These are phyloP conservation scores for Lithospermum erythrorhizon DNA, from an alignment of 257 asterid species.

Conservation along the genomic window DNA sequence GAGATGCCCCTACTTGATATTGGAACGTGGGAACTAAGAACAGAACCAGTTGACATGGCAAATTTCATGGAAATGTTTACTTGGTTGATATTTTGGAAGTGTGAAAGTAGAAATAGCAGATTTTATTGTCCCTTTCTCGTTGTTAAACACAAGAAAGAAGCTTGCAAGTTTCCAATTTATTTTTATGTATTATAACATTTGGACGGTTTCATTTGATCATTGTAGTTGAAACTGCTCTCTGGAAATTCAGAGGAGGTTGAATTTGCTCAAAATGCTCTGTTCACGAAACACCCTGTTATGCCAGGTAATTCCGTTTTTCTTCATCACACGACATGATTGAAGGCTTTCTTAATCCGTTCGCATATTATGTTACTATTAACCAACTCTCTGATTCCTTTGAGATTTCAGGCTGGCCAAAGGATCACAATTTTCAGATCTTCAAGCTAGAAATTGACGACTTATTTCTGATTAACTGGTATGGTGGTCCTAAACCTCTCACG, in stretches of 20 bases:
- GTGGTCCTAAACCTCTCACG: slow-evolving; percentile 89
- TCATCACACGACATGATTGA: neutral
- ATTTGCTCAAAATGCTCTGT: slow-evolving; percentile 55
- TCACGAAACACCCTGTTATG: slow-evolving; percentile 79
- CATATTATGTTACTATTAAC: neutral
- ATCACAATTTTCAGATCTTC: slow-evolving; percentile 66
- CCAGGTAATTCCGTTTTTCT: slow-evolving; percentile 27
- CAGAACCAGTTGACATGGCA: neutral
- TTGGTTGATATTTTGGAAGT: neutral
- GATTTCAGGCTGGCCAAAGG: slow-evolving; percentile 73
- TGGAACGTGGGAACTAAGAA: neutral
- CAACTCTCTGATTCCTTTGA: neutral
- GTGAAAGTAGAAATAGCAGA: neutral
- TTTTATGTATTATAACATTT: neutral
- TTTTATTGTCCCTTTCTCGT: neutral
- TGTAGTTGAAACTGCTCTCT: slow-evolving; percentile 48
- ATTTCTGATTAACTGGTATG: slow-evolving; percentile 84
- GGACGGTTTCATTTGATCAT: slow-evolving; percentile 1
- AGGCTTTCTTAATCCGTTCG: neutral
- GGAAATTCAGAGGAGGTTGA: slow-evolving; percentile 46
- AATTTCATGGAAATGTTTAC: neutral
- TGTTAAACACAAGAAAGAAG: neutral
- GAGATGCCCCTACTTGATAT: neutral
- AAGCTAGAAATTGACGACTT: slow-evolving; percentile 57
- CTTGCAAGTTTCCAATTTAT: neutral